A percentile compares a stretch with the other conserved stretches of the same genome.
phyloP scores from a whole-genome alignment of 2,329 filamentous ascomycete species.

The Ophiostoma populinum region DNA sequence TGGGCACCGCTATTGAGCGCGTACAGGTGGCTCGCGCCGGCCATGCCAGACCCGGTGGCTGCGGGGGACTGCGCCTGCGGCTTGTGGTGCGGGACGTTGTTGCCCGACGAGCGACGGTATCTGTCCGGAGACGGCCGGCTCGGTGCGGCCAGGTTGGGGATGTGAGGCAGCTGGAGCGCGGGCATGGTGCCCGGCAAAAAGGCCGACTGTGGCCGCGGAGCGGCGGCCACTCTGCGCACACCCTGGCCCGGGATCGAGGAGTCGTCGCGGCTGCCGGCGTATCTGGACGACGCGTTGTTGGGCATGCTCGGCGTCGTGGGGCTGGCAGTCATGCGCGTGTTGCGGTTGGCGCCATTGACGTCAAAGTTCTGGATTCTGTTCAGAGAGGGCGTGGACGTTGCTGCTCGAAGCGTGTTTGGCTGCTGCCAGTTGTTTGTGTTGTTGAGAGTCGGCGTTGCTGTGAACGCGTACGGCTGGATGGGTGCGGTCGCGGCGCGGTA shows the following conservation, averaged over 20 bases:
- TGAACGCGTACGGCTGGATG: conserved; percentile 64
- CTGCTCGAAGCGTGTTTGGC: conserved; percentile 25
- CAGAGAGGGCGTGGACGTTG: conserved; percentile 27
- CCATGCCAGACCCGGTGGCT: conserved; percentile 36
- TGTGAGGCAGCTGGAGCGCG: conserved; percentile 41
- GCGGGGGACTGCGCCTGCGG: conserved; percentile 19
- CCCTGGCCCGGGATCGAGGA: conserved; percentile 23
- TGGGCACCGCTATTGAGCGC: conserved; percentile 22
- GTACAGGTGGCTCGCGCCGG: conserved; percentile 32
- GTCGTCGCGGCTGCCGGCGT: conserved; percentile 33
- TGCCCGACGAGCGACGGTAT: conserved; percentile 52
- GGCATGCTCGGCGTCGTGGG: conserved; percentile 24
- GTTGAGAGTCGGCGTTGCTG: conserved; percentile 47
- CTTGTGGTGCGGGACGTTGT: conserved; percentile 16
- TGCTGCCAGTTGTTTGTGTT: conserved; percentile 16
- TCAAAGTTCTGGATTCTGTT: conserved; percentile 24
- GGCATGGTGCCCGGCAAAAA: conserved; percentile 19
- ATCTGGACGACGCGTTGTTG: conserved; percentile 18
- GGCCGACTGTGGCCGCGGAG: conserved; percentile 26
- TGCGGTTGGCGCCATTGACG: conserved; percentile 1
- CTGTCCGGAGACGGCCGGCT: conserved; percentile 62
- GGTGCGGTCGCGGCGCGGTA: conserved; percentile 41
- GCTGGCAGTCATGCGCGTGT: conserved; percentile 18
- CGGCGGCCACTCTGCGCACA: conserved; percentile 22
- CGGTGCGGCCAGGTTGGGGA: no score